Percentiles rank a stretch among this genome's conserved stretches.
phyloP scores from a whole-genome alignment of 805 yeast species.

The Suhomyces pyralidae region DNA sequence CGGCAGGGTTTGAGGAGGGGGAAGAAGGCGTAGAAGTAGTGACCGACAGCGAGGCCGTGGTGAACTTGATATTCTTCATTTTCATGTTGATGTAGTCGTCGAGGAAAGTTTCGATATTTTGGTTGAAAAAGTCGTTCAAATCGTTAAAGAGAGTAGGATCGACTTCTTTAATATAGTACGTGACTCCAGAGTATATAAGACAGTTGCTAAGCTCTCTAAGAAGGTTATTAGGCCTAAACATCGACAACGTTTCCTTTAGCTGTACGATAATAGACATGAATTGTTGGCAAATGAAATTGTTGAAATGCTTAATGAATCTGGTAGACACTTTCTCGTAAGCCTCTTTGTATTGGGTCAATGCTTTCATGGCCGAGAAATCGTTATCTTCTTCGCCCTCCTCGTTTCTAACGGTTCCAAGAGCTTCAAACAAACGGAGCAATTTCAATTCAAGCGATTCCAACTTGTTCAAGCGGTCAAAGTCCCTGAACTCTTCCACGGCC shows the following conservation, averaged over 20 bases:
- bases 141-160: conserved; percentile 46
- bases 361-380: conserved; percentile 62
- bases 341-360: conserved; percentile 62
- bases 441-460: conserved; percentile 51
- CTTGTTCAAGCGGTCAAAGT: conserved; percentile 46
- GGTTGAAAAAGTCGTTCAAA: conserved; percentile 44
- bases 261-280: conserved; percentile 42
- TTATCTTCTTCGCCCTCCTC: conserved; percentile 44
- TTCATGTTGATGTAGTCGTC: conserved; percentile 23
- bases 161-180: conserved; percentile 53
- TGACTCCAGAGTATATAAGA: conserved; percentile 30
- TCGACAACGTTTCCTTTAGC: conserved; percentile 27
- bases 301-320: conserved; percentile 49
- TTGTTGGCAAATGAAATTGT: conserved; percentile 28
- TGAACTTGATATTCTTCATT: conserved; percentile 16
- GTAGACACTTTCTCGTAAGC: conserved; percentile 56
- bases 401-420: conserved; percentile 59
- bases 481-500: conserved; percentile 44
- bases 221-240: conserved; percentile 20
- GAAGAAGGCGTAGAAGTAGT: conserved; percentile 12
- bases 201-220: conserved; percentile 26
- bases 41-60: background rate
- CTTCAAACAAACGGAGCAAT: conserved; percentile 55
- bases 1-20: conserved; percentile 4
- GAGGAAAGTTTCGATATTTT: conserved; percentile 24